Evolutionary conservation across 1,284 basidiomycete species (phyloP).

Genomic region (Meira miltonrushii): DNA sequence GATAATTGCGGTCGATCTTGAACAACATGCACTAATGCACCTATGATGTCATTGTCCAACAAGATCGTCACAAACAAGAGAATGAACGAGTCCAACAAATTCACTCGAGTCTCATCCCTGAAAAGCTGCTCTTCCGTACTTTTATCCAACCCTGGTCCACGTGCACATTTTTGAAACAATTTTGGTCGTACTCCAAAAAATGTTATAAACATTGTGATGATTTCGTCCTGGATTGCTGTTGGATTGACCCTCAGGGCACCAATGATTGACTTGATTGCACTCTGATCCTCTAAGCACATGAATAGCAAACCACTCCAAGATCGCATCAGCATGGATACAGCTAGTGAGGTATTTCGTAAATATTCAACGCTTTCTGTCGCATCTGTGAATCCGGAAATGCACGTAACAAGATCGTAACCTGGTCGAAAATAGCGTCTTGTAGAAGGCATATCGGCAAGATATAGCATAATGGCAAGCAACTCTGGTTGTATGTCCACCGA

Average conservation of each 20-base stretch:
- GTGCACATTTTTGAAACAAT: not conserved
- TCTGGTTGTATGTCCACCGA: constrained; percentile 75
- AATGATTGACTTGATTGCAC: constrained; percentile 77
- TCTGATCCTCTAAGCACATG: constrained; percentile 81
- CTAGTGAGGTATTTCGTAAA: constrained; percentile 69
- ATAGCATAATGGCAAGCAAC: constrained; percentile 77
- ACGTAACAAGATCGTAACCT: constrained; percentile 75
- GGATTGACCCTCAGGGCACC: constrained; percentile 82
- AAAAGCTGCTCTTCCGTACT: not conserved
- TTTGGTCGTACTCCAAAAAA: constrained; percentile 61
- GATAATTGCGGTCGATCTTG: constrained; percentile 26
- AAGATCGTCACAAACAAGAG: constrained; percentile 82
- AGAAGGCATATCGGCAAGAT: constrained; percentile 77
- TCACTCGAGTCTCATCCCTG: not conserved
- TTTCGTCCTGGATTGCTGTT: constrained; percentile 61
- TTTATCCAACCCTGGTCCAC: not conserved
- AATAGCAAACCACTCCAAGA: constrained; percentile 95
- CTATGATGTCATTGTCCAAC: constrained; percentile 70
- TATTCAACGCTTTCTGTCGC: constrained; percentile 66
- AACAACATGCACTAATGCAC: constrained; percentile 42
- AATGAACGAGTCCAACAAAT: constrained; percentile 84
- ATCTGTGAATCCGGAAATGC: constrained; percentile 56
- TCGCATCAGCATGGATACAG: constrained; percentile 76
- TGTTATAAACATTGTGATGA: constrained; percentile 89
- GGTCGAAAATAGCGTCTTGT: constrained; percentile 73